Evolutionary conservation across 169 alveolate species (phyloP).

Genomic region (Plasmodium reichenowi): DNA sequence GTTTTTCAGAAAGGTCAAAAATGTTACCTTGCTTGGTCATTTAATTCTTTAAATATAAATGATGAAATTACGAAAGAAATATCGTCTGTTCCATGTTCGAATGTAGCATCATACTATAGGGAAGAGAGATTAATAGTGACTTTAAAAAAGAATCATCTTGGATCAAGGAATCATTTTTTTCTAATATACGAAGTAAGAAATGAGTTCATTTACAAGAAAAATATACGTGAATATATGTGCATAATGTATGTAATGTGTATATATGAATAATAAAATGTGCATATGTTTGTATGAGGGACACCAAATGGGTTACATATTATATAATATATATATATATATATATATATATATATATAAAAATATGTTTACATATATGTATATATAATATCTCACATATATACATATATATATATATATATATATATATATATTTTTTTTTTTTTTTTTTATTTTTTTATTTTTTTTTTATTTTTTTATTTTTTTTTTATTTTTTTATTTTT

Average conservation of each 20-base stretch:
- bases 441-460: neutral
- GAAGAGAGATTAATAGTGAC: slow-evolving; percentile 12
- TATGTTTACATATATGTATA: neutral
- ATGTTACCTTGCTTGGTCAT: slow-evolving; percentile 58
- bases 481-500: neutral
- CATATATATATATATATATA: neutral
- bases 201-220: neutral
- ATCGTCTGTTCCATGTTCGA: slow-evolving; percentile 17
- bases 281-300: no score
- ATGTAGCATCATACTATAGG: slow-evolving; percentile 1
- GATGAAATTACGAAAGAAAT: slow-evolving; percentile 14
- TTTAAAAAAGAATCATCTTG: neutral
- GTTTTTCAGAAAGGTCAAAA: slow-evolving; percentile 3
- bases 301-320: neutral
- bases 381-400: neutral
- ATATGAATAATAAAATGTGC: no score
- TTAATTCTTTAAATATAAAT: slow-evolving; percentile 23
- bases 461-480: neutral
- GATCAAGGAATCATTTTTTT: slow-evolving; percentile 2
- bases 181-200: slow-evolving; percentile 18
- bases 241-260: neutral
- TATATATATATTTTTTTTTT: neutral
- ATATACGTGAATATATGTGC: neutral
- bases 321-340: neutral
- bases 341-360: neutral